phyloP scores from a whole-genome alignment of 805 yeast genomes.

The Candida takata region DNA sequence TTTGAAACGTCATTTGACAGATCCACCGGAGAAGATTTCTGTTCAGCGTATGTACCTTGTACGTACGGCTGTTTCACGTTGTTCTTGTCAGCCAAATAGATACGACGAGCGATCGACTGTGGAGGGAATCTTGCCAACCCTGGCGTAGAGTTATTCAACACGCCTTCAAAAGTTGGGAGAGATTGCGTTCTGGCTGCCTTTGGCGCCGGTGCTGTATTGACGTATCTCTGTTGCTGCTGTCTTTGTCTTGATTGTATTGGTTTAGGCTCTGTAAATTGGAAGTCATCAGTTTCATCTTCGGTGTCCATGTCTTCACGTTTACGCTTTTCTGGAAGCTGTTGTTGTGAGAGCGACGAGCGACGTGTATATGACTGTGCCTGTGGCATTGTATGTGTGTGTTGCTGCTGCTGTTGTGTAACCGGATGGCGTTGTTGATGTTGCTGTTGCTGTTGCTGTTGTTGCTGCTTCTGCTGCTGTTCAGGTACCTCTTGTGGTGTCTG shows the following conservation, averaged over 20 bases:
- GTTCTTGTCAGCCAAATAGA: constrained; percentile 22
- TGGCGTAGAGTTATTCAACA: constrained; percentile 9
- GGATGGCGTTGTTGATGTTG: background rate
- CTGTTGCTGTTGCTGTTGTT: background rate
- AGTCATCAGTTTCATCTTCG: constrained; percentile 16
- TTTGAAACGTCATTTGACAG: constrained; percentile 15
- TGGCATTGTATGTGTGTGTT: background rate
- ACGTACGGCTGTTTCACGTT: constrained; percentile 8
- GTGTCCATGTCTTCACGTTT: constrained; percentile 14
- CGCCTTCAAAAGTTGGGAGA: constrained; percentile 27
- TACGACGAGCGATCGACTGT: constrained; percentile 24
- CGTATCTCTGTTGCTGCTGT: constrained; percentile 22
- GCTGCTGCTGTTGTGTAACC: constrained; percentile 1
- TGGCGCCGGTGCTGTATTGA: constrained; percentile 40
- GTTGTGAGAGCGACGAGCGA: constrained; percentile 7
- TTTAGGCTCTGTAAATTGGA: constrained; percentile 13
- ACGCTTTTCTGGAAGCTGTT: constrained; percentile 8
- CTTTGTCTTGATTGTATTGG: background rate
- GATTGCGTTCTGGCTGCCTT: constrained; percentile 40
- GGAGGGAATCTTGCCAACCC: constrained; percentile 20
- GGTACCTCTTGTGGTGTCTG: constrained; percentile 8
- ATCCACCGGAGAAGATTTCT: constrained; percentile 7
- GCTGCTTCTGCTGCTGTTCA: constrained; percentile 5
- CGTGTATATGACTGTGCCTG: constrained; percentile 7
- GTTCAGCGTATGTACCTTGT: constrained; percentile 4